phyloP scores from a whole-genome alignment of 2,329 filamentous ascomycete genomes.

The Hypocreales sp. region DNA sequence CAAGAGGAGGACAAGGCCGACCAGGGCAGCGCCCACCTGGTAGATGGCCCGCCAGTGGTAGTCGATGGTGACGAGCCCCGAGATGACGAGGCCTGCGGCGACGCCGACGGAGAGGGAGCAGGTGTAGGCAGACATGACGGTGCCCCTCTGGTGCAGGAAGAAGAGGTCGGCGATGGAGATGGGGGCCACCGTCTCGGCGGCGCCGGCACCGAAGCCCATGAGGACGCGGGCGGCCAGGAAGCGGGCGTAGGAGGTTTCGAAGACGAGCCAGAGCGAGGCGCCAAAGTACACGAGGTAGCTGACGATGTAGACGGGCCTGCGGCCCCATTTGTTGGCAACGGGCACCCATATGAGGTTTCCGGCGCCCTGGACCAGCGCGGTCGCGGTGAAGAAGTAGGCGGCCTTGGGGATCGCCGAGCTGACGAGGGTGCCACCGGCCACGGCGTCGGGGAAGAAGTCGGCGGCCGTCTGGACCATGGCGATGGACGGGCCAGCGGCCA shows the following conservation, averaged over 20 bases:
- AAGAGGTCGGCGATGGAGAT: conserved; percentile 39
- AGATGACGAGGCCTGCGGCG: conserved; percentile 24
- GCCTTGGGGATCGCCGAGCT: conserved; percentile 22
- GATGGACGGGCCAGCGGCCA: conserved; percentile 37
- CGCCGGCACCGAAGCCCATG: conserved; percentile 36
- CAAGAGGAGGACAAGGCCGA: conserved; percentile 29
- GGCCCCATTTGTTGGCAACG: conserved; percentile 27
- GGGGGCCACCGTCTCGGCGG: conserved; percentile 34
- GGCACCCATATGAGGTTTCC: conserved; percentile 32
- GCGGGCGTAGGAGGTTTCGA: conserved; percentile 22
- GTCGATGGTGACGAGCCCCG: conserved; percentile 31
- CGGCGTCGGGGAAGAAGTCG: conserved; percentile 26
- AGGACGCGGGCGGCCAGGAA: conserved; percentile 31
- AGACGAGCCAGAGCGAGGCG: conserved; percentile 25
- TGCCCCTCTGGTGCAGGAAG: conserved; percentile 39
- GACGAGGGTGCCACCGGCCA: conserved; percentile 12
- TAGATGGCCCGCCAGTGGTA: conserved; percentile 36
- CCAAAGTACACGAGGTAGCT: conserved; percentile 27
- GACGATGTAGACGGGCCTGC: conserved; percentile 24
- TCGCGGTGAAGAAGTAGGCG: conserved; percentile 37
- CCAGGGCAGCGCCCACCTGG: conserved; percentile 30
- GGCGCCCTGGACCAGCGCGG: conserved; percentile 31
- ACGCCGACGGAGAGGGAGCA: conserved; percentile 25
- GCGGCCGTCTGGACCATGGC: conserved; percentile 30
- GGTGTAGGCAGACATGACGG: conserved; percentile 31